Evolutionary conservation across 2,329 filamentous ascomycete genomes (phyloP), one percentile per base, ranked within the genome.

Genomic region (Sarocladium strictum): DNA sequence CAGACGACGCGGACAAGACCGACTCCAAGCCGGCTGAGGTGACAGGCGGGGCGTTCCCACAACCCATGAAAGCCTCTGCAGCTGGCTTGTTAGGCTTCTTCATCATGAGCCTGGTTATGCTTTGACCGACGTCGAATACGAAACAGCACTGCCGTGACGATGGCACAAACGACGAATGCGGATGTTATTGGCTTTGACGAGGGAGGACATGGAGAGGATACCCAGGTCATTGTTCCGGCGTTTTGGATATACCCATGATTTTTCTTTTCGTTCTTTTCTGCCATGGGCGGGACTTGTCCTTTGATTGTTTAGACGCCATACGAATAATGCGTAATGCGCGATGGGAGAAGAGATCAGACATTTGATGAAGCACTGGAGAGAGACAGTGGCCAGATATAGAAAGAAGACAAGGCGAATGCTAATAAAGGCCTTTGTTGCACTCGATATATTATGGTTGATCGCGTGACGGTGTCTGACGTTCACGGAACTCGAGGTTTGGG

Each of bases 21-120:
- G 50, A 53, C 15, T 63, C 21, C 59, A 56, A n/a, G 54, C 24
- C 63, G 40, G 56, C 64, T 24, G 61, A 62, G 35, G 63, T 65
- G 17, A 65, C 66, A 12, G 68, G 65, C 17, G 68, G 67, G 29
- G 67, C 66, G 19, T 61, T 67, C 45, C 61, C 65, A 35, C 62
- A 64, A 53, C 63, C 65, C 51, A 64, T 69, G 65, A 62, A 69
- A 57, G 59, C 60, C 45, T 71, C 68, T 50, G 64, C 68, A 57
- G 64, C 58, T 40, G 68, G 68, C 32, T 60, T 71, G n/a, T 54
- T 71, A 55, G 68, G 66, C 33, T 71, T 71, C 56, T 67, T 67
- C 58, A 66, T 69, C 59, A 64, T 71, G 62, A 65, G 67, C 17
- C 59, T 71, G 50, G 63, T 69, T 58, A 62, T 70, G 60, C 49